Evolutionary conservation across 208 protist species (phyloP).

Genomic region (Crithidia acanthocephali): DNA sequence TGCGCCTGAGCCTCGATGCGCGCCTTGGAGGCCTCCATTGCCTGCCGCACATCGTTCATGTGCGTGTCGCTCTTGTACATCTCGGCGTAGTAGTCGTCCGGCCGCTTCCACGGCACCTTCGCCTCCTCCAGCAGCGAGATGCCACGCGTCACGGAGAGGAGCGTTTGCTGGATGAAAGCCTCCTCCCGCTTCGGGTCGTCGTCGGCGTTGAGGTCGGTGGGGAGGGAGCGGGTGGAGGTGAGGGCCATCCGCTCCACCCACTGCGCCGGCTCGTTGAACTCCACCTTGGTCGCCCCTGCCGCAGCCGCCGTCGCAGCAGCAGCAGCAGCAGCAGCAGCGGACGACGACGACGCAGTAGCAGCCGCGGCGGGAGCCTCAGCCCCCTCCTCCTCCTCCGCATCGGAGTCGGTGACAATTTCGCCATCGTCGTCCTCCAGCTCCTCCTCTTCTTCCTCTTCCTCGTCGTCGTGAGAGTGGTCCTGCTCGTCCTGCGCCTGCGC

Average conservation of each 20-base stretch:
- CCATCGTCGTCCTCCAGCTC: constrained; percentile 12
- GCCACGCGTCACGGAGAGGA: constrained; percentile 80
- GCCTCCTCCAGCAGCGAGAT: constrained; percentile 79
- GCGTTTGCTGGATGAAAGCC: constrained; percentile 93
- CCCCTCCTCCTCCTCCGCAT: constrained; percentile 2
- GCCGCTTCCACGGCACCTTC: constrained; percentile 86
- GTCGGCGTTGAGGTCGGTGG: constrained; percentile 80
- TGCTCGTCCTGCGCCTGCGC: constrained; percentile 31
- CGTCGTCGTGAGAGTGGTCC: constrained; percentile 17
- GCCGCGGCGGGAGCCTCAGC: background rate
- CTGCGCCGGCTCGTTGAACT: constrained; percentile 88
- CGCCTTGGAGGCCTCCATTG: constrained; percentile 86
- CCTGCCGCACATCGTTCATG: constrained; percentile 93
- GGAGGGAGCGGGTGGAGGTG: constrained; percentile 84
- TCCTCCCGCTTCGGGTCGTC: constrained; percentile 93
- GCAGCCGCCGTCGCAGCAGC: background rate
- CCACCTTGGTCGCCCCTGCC: constrained; percentile 35
- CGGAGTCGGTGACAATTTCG: constrained; percentile 11
- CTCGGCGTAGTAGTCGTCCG: constrained; percentile 96
- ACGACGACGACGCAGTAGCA: constrained; percentile 13
- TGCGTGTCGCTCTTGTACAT: constrained; percentile 97
- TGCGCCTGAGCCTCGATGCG: constrained; percentile 84
- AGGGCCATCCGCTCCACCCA: constrained; percentile 94
- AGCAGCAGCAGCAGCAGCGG: constrained; percentile 9
- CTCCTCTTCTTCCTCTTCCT: constrained; percentile 34